Evolutionary conservation across 495 filamentous ascomycete species (phyloP).

Genomic region (Daldinia caldariorum): DNA sequence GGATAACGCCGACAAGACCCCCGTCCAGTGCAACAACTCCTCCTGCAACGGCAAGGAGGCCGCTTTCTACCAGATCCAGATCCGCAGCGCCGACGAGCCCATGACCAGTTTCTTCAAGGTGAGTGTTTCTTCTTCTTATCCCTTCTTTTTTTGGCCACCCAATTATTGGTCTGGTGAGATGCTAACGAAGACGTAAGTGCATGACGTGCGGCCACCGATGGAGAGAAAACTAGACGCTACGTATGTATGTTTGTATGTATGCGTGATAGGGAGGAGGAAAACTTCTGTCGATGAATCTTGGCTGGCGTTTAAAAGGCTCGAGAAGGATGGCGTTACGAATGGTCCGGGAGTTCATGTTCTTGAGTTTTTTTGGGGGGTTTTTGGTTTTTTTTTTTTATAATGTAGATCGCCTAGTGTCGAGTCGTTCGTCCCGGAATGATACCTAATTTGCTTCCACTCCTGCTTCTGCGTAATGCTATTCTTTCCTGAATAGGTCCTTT

Average conservation of each 20-base stretch:
- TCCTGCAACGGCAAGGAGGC: slow-evolving; percentile 83
- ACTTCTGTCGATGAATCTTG: slow-evolving; percentile 27
- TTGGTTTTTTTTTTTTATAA: slow-evolving; percentile 9
- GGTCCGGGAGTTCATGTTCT: slow-evolving; percentile 31
- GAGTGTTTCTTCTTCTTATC: neutral
- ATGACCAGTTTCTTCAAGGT: slow-evolving; percentile 98
- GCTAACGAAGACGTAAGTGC: slow-evolving; percentile 59
- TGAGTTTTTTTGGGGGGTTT: slow-evolving; percentile 11
- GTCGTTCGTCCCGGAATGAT: slow-evolving; percentile 27
- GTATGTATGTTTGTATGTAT: too few species aligned
- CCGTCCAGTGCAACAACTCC: slow-evolving; percentile 75
- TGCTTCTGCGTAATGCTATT: neutral
- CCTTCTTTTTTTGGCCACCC: neutral
- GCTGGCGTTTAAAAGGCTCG: slow-evolving; percentile 29
- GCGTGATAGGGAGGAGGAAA: neutral
- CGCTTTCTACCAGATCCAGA: slow-evolving; percentile 96
- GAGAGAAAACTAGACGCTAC: slow-evolving; percentile 61
- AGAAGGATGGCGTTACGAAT: slow-evolving; percentile 37
- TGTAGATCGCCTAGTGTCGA: slow-evolving; percentile 15
- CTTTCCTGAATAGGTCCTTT: neutral
- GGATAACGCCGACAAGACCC: slow-evolving; percentile 84
- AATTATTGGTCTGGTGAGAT: neutral
- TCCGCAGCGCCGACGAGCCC: slow-evolving; percentile 96
- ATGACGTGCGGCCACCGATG: slow-evolving; percentile 67
- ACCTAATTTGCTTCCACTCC: slow-evolving; percentile 24